These are phyloP conservation scores for Claviceps cyperi DNA, from an alignment of 2,329 filamentous ascomycete species.

Conservation along the genomic window DNA sequence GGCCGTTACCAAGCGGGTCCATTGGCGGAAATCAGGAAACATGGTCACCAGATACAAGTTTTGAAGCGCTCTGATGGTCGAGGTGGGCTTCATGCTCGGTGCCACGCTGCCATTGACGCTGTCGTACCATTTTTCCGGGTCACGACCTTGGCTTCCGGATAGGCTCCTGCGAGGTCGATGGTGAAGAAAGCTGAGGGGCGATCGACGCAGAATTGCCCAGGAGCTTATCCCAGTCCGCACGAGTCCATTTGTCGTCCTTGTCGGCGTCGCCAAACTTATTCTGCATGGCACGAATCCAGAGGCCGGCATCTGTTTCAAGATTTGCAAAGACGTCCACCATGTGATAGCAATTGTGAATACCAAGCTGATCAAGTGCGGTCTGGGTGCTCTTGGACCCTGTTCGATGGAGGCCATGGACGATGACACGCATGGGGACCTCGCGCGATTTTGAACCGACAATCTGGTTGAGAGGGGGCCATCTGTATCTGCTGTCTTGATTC, in stretches of 20 bases:
- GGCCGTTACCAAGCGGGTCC: slow-evolving; percentile 14
- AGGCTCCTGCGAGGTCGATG: slow-evolving; percentile 19
- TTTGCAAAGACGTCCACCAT: slow-evolving; percentile 13
- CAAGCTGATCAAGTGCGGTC: slow-evolving; percentile 11
- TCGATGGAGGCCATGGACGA: slow-evolving; percentile 24
- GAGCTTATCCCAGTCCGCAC: slow-evolving; percentile 30
- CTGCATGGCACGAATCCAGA: slow-evolving; percentile 19
- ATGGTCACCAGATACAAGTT: slow-evolving; percentile 16
- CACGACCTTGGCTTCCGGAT: slow-evolving; percentile 25
- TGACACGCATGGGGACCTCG: slow-evolving; percentile 24
- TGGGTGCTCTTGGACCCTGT: slow-evolving; percentile 24
- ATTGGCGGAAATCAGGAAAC: slow-evolving; percentile 12
- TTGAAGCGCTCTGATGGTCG: slow-evolving; percentile 5
- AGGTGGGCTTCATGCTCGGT: slow-evolving; percentile 4
- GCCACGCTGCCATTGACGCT: slow-evolving; percentile 14
- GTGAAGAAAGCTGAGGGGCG: slow-evolving; percentile 40
- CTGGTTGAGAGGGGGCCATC: too few relatives aligned
- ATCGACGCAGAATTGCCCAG: slow-evolving; percentile 33
- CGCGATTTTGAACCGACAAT: slow-evolving; percentile 10
- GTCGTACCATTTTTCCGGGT: slow-evolving; percentile 24
- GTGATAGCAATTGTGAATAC: slow-evolving; percentile 18
- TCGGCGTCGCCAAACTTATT: slow-evolving; percentile 16
- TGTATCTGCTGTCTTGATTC: too few relatives aligned
- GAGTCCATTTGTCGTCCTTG: slow-evolving; percentile 15
- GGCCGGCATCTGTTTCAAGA: slow-evolving; percentile 10